Conservation (phyloP, 2,329 filamentous ascomycete species). For the Neurospora sp. region DNA sequence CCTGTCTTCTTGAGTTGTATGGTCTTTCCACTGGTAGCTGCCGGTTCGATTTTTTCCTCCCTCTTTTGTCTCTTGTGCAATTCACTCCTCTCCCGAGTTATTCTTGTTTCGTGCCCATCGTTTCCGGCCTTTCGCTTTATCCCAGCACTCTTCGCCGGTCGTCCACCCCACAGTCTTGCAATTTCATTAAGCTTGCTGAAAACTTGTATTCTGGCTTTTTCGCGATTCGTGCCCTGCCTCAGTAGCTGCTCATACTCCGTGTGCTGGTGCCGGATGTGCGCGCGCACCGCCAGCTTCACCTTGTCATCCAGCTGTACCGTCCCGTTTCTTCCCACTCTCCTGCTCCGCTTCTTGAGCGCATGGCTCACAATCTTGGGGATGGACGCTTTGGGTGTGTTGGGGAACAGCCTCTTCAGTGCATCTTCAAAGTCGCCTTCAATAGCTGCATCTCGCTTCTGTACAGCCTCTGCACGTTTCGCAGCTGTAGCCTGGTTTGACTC, state of each 20-base stretch:
- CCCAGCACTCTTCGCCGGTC: neutral
- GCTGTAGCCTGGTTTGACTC: conserved; percentile 23
- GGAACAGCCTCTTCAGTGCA: conserved; percentile 30
- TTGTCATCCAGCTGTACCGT: conserved; percentile 28
- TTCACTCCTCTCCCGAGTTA: neutral
- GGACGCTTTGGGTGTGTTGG: conserved; percentile 27
- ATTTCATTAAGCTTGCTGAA: conserved; percentile 12
- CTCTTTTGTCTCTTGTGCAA: neutral
- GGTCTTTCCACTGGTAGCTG: neutral
- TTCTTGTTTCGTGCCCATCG: neutral
- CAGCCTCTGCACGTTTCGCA: conserved; percentile 21
- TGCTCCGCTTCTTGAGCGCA: conserved; percentile 34
- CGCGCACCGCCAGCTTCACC: conserved; percentile 35
- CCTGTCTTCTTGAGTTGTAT: neutral
- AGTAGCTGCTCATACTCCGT: conserved; percentile 37
- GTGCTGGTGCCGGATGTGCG: conserved; percentile 38
- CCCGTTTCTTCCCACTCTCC: conserved; percentile 36
- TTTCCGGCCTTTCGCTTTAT: neutral
- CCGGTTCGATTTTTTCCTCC: neutral
- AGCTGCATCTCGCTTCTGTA: conserved; percentile 25
- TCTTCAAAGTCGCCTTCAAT: conserved; percentile 23
- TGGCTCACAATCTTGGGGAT: conserved; percentile 27
- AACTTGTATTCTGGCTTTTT: conserved; percentile 15
- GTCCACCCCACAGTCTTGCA: conserved; percentile 14
- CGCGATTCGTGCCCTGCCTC: conserved; percentile 5